Base-by-base conservation (phyloP, 148 eudicot genomes). In the Pharnaceum exiguum region DNA sequence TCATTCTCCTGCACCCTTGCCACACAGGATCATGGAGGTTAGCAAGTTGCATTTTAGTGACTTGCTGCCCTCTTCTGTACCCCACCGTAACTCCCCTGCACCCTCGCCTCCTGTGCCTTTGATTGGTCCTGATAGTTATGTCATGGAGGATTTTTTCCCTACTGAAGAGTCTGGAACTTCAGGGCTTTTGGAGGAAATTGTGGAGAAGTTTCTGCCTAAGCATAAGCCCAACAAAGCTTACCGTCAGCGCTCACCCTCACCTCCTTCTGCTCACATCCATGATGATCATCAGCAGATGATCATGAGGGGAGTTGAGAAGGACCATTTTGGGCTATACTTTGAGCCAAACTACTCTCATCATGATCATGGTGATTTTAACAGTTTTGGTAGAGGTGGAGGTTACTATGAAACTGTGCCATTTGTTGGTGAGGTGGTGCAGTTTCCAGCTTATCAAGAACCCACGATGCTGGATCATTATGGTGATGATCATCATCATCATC, bases 131-230 rank as follows among this genome's bases (percentile, higher is more conserved):
- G n/a, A 36, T 68, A 42, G 11, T 35, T 62, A 46, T 56, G 8
- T 9, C 9, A 7, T 28, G 13, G 40, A 37, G 46, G 74, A 57
- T 3, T 49, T 70, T 22, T 57, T 71, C 18, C 33, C 69, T 42
- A 49, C 36, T 13, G 49, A 71, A 22, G 31, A 27, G 7, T 71
- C 75, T 7, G 50, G 52, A 37, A 45, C 59, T 1, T 71, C 75
- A 0, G 75, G 75, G 17, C 65, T 71, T 15, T 24, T 71, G 12
- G 75, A 71, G 19, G 69, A 64, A 26, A 65, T 71, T 16, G 58
- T 71, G 1, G 69, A 71, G 60, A 71, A 71, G 24, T 71, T 57
- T 28, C 51, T 71, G 42, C 75, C 75, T 52, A 71, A 64, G 52
- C 23, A 1, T 33, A 64, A 51, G 21, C 37, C 69, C 53, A 56